A percentile compares a stretch with the other conserved stretches of the same genome.
These are phyloP conservation scores for Proliferodiscus dingleyae DNA, from an alignment of 2,329 filamentous ascomycete species.

Conservation along the genomic window DNA sequence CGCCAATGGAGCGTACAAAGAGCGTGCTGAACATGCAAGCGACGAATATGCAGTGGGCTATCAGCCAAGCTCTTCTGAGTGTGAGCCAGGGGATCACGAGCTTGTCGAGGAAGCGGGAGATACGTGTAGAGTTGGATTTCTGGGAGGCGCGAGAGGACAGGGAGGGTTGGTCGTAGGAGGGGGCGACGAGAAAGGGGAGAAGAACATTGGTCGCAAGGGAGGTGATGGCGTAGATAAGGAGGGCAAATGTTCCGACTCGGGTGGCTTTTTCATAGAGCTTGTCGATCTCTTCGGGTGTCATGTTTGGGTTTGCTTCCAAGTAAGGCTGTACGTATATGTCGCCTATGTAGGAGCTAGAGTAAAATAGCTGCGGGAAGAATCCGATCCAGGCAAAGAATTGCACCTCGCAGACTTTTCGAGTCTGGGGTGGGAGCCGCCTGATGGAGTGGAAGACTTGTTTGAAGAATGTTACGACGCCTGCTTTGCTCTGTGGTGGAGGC, in stretches of 20 bases:
- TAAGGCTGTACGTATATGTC: slow-evolving; percentile 87
- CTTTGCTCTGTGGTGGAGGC: slow-evolving; percentile 52
- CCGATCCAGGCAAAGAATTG: slow-evolving; percentile 90
- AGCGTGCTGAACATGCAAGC: slow-evolving; percentile 78
- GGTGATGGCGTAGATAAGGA: slow-evolving; percentile 82
- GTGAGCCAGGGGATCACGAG: slow-evolving; percentile 79
- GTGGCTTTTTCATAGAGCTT: slow-evolving; percentile 79
- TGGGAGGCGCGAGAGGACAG: slow-evolving; percentile 19
- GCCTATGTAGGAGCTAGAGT: slow-evolving; percentile 89
- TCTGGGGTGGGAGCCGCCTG: slow-evolving; percentile 73
- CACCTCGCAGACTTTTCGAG: slow-evolving; percentile 73
- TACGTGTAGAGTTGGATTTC: slow-evolving; percentile 26
- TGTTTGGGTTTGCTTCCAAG: slow-evolving; percentile 70
- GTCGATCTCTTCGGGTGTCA: slow-evolving; percentile 72
- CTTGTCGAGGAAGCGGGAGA: slow-evolving; percentile 44
- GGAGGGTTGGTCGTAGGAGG: slow-evolving; percentile 57
- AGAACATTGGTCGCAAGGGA: slow-evolving; percentile 78
- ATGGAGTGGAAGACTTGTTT: slow-evolving; percentile 71
- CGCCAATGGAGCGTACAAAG: slow-evolving; percentile 64
- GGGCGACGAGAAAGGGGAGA: slow-evolving; percentile 79
- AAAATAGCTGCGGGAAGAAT: slow-evolving; percentile 94
- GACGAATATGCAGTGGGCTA: slow-evolving; percentile 80
- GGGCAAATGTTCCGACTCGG: slow-evolving; percentile 79
- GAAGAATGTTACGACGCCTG: slow-evolving; percentile 75
- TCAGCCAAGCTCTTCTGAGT: slow-evolving; percentile 80